Percentiles rank a stretch among this genome's conserved stretches.
Evolutionary conservation across 2,329 filamentous ascomycete species (phyloP).

Genomic region (Hymenoscyphus salicellus): DNA sequence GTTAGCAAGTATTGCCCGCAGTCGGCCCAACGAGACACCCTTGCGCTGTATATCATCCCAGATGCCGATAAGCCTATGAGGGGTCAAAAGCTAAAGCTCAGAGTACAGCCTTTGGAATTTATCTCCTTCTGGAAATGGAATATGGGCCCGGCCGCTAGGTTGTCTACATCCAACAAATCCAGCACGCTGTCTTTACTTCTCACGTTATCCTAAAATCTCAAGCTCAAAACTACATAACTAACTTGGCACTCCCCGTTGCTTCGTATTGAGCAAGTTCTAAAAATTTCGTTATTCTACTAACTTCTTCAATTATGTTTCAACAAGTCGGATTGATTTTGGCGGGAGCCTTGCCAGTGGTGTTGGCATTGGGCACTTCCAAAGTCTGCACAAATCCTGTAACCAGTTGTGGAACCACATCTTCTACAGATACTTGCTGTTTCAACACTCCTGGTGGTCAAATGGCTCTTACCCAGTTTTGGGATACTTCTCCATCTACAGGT

Average conservation of each 20-base stretch:
- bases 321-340: constrained; percentile 9
- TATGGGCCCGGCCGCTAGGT: constrained; percentile 8
- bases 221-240: constrained; percentile 9
- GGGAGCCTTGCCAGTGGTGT: constrained; percentile 17
- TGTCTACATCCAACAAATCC: constrained; percentile 16
- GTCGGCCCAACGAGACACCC: constrained; percentile 10
- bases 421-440: constrained; percentile 68
- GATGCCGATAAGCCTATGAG: constrained; percentile 16
- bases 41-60: constrained; percentile 10
- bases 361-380: constrained; percentile 24
- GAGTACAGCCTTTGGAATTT: constrained; percentile 10
- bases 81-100: constrained; percentile 7
- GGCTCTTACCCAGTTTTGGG: constrained; percentile 77
- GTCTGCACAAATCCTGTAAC: constrained; percentile 28
- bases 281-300: not conserved
- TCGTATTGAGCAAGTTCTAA: not conserved
- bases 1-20: not conserved
- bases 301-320: constrained; percentile 2
- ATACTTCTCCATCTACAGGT: constrained; percentile 56
- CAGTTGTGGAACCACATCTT: constrained; percentile 59
- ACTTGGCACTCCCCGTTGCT: not conserved
- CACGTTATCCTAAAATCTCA: constrained; percentile 8
- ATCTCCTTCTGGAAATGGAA: constrained; percentile 23
- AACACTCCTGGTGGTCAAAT: constrained; percentile 69
- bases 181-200: constrained; percentile 20